Evolutionary conservation across 1,284 basidiomycete genomes (phyloP), one percentile per base, ranked within the genome.

Genomic region (Puccinia polysora): DNA sequence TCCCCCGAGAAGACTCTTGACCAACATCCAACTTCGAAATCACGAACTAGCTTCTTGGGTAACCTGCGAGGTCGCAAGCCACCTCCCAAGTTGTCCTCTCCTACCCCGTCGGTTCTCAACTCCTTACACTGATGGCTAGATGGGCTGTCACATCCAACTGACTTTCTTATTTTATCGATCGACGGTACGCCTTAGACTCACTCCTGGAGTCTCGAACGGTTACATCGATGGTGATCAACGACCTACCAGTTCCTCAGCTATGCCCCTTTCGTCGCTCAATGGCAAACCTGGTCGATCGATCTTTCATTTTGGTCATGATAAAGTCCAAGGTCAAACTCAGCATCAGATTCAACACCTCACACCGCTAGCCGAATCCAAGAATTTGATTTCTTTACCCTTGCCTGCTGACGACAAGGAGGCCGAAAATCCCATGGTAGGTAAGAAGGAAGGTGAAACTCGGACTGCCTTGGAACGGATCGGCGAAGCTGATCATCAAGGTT

Each of bases 381-480:
- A 52, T 25, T 65, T 73, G 5, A 74, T 47, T 30, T 78, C 79
- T 50, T 68, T 52, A 8, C 30, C 43, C 10, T 4, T 68, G 32
- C 38, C 28, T 14, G 2, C 34, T 15, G 52, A 68, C 14, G 36
- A 28, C 0, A 79, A 89, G 73, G 86, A 86, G 78, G 83, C 84
- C 49, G 88, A 87, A 0, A 83, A 84, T 81, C 88, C 84, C 75
- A 40, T 2, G 15, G 55, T 43, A 34, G 30, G 1, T 7, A 71
- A 23, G n/a, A 45, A 32, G 38, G 67, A 76, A 34, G 63, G 53
- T 20, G 58, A 59, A 12, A 75, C 75, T 5, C 68, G 65, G 34
- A 77, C 80, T 14, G 88, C 94, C 45, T 80, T 95, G 59, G 86
- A 90, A 74, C 89, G 93, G 81, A 93, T 97, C 75, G 92, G 93